Conservation (phyloP, 805 yeast species). For the Spathaspora boniae region DNA sequence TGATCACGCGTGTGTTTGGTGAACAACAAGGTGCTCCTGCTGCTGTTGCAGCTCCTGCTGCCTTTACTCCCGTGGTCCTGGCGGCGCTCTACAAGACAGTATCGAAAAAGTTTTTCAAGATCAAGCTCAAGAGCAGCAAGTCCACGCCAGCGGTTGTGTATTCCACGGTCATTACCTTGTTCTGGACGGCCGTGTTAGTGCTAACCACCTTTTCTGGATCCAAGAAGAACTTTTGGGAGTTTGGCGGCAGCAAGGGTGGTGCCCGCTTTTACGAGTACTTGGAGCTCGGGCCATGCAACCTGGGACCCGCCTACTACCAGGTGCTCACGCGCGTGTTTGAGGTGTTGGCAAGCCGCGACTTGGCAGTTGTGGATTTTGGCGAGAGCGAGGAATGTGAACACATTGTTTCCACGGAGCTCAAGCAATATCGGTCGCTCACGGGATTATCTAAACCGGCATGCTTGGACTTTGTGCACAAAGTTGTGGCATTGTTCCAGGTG, state of each 20-base stretch:
- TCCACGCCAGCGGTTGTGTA: constrained; percentile 34
- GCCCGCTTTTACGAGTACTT: constrained; percentile 46
- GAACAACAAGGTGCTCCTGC: too few species aligned
- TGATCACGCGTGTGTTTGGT: too few species aligned
- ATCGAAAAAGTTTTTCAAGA: constrained; percentile 44
- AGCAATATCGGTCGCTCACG: constrained; percentile 5
- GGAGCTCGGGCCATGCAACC: constrained; percentile 50
- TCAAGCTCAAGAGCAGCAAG: constrained; percentile 32
- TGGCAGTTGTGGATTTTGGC: constrained; percentile 6
- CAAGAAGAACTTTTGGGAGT: constrained; percentile 51
- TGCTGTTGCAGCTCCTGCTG: too few species aligned
- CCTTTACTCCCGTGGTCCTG: too few species aligned
- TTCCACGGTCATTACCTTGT: constrained; percentile 44
- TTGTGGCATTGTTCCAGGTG: neutral
- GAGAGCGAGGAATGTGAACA: constrained; percentile 7
- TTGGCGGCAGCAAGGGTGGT: constrained; percentile 40
- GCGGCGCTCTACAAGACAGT: constrained; percentile 39
- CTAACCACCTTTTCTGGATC: constrained; percentile 30
- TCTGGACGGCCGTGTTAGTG: constrained; percentile 44
- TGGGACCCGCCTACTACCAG: constrained; percentile 48
- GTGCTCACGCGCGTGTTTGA: constrained; percentile 21
- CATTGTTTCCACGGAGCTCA: constrained; percentile 1
- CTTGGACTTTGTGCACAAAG: constrained; percentile 4
- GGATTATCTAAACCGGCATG: constrained; percentile 6
- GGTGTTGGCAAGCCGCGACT: neutral